Percentiles rank a stretch among this genome's conserved stretches.
Evolutionary conservation across 2,329 filamentous ascomycete species (phyloP).

Genomic region (Mycocentrospora acerina): DNA sequence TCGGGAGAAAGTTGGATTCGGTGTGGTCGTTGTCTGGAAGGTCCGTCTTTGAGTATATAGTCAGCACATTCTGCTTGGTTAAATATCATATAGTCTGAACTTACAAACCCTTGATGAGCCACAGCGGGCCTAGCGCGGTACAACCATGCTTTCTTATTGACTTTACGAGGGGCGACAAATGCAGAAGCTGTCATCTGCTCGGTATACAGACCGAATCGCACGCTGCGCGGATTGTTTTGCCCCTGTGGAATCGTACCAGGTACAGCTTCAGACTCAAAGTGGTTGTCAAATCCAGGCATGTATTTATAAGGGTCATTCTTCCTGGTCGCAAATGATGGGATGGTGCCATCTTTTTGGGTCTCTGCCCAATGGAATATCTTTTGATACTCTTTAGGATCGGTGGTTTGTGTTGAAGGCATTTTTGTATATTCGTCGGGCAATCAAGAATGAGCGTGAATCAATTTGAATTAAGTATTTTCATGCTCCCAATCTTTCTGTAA

Average conservation of each 20-base stretch:
- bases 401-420: too few species aligned
- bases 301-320: constrained; percentile 60
- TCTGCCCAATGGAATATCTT: constrained; percentile 55
- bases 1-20: constrained; percentile 38
- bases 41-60: constrained; percentile 39
- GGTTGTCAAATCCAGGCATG: constrained; percentile 59
- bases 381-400: too few species aligned
- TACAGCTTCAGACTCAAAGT: constrained; percentile 50
- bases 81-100: too few species aligned
- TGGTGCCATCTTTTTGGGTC: constrained; percentile 58
- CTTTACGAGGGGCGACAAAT: constrained; percentile 39
- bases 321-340: constrained; percentile 57
- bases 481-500: too few species aligned
- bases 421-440: too few species aligned
- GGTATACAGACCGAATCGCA: constrained; percentile 41
- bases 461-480: too few species aligned
- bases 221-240: constrained; percentile 45
- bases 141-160: constrained; percentile 39
- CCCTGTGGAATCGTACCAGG: constrained; percentile 50
- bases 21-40: constrained; percentile 40
- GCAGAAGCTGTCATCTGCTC: constrained; percentile 41
- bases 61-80: too few species aligned
- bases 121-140: constrained; percentile 41
- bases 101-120: constrained; percentile 43
- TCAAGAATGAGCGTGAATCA: too few species aligned